Percentiles rank a stretch among this genome's conserved stretches.
phyloP scores from a whole-genome alignment of 352 stramenopile genomes.

The Pythium phragmitis region DNA sequence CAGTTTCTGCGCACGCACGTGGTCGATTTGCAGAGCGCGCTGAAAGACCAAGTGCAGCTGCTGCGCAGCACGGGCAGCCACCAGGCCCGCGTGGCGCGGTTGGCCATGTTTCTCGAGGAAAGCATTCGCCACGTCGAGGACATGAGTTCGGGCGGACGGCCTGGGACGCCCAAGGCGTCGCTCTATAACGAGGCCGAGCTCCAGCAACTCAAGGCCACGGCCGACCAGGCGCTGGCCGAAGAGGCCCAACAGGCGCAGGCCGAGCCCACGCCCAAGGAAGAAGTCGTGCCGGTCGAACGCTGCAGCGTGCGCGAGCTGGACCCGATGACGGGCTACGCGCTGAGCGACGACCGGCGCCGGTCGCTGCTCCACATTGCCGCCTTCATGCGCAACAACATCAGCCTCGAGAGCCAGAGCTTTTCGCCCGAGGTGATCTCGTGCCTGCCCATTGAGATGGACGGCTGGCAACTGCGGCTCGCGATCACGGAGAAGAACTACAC shows the following conservation, averaged over 20 bases:
- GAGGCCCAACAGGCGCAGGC: conserved; percentile 31
- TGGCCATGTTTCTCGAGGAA: conserved; percentile 66
- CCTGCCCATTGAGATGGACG: conserved; percentile 86
- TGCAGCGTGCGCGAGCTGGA: conserved; percentile 21
- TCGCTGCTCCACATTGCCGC: conserved; percentile 71
- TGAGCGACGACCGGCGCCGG: conserved; percentile 62
- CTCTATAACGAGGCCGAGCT: conserved; percentile 28
- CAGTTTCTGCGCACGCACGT: conserved; percentile 83
- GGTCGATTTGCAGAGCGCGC: conserved; percentile 67
- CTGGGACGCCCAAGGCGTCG: conserved; percentile 28
- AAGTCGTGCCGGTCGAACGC: conserved; percentile 2
- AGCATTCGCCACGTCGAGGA: conserved; percentile 76
- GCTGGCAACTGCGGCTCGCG: conserved; percentile 78
- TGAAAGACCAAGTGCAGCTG: conserved; percentile 67
- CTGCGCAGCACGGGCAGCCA: conserved; percentile 40
- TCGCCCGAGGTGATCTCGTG: conserved; percentile 83
- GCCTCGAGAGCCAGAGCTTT: conserved; percentile 79
- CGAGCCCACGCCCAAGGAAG: too few species aligned
- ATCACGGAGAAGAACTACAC: conserved; percentile 90
- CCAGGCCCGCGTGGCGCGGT: conserved; percentile 40
- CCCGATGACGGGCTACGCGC: conserved; percentile 47
- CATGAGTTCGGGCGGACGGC: conserved; percentile 62
- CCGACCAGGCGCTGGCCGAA: conserved; percentile 31
- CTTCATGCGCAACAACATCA: conserved; percentile 82
- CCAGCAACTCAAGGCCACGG: conserved; percentile 26